phyloP scores from a whole-genome alignment of 352 stramenopile genomes.

The Pythium apleroticum region DNA sequence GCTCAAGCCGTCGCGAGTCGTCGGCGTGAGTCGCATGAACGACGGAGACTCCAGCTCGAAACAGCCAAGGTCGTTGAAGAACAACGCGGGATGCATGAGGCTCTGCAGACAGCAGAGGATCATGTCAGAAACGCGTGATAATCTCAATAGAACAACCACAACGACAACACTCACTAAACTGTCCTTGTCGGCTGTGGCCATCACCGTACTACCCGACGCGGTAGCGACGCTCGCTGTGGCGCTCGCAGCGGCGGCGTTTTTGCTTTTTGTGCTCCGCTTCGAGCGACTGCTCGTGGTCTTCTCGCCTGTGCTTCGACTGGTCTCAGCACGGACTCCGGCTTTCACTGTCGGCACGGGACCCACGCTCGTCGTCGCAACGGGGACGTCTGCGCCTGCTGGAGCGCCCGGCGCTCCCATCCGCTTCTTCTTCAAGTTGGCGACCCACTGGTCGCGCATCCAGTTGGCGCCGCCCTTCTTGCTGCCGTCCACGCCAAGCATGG shows the following conservation, averaged over 20 bases:
- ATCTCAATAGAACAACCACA: background rate
- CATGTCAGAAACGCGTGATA: background rate
- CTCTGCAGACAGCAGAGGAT: constrained; percentile 20
- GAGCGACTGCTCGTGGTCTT: constrained; percentile 11
- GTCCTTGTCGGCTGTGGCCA: constrained; percentile 21
- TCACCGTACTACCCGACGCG: too few relatives aligned
- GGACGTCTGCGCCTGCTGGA: background rate
- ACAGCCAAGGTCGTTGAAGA: constrained; percentile 60
- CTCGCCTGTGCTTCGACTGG: constrained; percentile 1
- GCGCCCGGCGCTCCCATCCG: constrained; percentile 29
- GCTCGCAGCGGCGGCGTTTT: constrained; percentile 6
- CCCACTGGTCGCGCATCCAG: constrained; percentile 78
- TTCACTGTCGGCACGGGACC: constrained; percentile 18
- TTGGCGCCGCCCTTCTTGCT: constrained; percentile 41
- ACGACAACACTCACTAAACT: constrained; percentile 16
- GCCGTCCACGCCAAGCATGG: constrained; percentile 39
- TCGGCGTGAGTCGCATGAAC: constrained; percentile 52
- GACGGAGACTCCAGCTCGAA: constrained; percentile 75
- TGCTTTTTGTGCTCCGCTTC: constrained; percentile 22
- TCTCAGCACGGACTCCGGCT: constrained; percentile 21
- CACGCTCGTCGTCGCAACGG: background rate
- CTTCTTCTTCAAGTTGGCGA: constrained; percentile 86
- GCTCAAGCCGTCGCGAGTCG: constrained; percentile 23
- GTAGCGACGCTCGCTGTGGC: background rate
- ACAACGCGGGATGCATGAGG: constrained; percentile 39